phyloP scores from a whole-genome alignment of 495 filamentous ascomycete genomes.

The Talaromyces liani region DNA sequence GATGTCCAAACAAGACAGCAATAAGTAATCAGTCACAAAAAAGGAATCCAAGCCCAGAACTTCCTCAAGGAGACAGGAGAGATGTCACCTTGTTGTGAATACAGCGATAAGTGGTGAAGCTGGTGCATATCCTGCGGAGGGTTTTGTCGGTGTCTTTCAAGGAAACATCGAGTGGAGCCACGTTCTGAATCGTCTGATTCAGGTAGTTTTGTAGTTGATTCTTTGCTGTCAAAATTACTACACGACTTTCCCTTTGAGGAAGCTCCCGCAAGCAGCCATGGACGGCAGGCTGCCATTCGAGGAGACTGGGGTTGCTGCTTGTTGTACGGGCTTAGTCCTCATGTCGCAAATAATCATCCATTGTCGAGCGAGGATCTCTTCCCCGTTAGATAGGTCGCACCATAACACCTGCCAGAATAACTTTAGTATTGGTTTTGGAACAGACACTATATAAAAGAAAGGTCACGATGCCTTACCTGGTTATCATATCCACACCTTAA shows the following conservation, averaged over 20 bases:
- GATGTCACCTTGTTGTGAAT: not conserved
- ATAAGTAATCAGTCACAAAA: too few species aligned
- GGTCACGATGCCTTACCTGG: not conserved
- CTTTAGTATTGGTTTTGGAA: not conserved
- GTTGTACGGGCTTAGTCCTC: too few species aligned
- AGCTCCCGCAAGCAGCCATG: not conserved
- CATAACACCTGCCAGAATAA: not conserved
- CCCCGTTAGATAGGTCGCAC: not conserved
- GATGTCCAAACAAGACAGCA: not conserved
- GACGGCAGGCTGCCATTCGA: not conserved
- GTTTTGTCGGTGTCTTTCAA: slow-evolving; percentile 32
- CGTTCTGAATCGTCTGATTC: slow-evolving; percentile 23
- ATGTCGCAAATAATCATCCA: too few species aligned
- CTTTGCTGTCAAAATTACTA: not conserved
- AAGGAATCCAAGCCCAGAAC: not conserved
- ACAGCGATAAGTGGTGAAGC: too few species aligned
- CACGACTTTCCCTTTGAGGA: not conserved
- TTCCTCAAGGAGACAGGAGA: not conserved
- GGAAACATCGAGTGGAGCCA: slow-evolving; percentile 19
- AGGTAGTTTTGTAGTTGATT: slow-evolving; percentile 28
- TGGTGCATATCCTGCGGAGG: slow-evolving; percentile 22
- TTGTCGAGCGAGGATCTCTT: not conserved
- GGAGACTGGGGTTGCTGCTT: not conserved
- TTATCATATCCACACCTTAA: not conserved
- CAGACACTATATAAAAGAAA: not conserved